Percentiles rank a stretch among this genome's conserved stretches.
Conservation (phyloP, 1,284 basidiomycete species). For the Pisolithus thermaeus region DNA sequence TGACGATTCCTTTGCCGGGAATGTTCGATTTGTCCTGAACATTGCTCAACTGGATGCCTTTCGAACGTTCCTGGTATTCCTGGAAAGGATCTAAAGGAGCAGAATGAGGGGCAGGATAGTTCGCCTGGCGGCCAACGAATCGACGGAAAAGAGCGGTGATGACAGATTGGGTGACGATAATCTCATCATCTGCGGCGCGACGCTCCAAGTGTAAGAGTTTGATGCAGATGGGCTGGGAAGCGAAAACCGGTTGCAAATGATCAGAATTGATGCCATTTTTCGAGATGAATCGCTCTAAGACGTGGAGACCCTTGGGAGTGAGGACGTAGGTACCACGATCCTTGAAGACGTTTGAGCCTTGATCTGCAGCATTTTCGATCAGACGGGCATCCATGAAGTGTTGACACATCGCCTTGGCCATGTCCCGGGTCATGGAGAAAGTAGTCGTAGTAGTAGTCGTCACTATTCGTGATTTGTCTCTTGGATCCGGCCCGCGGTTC, state of each 20-base stretch:
- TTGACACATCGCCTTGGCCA: slow-evolving; percentile 99
- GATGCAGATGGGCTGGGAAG: slow-evolving; percentile 94
- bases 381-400: slow-evolving; percentile 99
- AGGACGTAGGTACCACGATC: slow-evolving; percentile 94
- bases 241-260: slow-evolving; percentile 86
- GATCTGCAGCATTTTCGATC: slow-evolving; percentile 94
- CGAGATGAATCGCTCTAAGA: slow-evolving; percentile 97
- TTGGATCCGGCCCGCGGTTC: slow-evolving; percentile 95
- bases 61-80: slow-evolving; percentile 74
- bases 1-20: slow-evolving; percentile 37
- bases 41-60: slow-evolving; percentile 69
- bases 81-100: slow-evolving; percentile 59
- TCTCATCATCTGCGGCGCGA: slow-evolving; percentile 90
- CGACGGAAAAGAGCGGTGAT: slow-evolving; percentile 94
- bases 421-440: slow-evolving; percentile 98
- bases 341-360: slow-evolving; percentile 86
- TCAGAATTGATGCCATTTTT: slow-evolving; percentile 98
- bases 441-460: slow-evolving; percentile 99
- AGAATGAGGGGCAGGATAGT: slow-evolving; percentile 53
- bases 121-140: slow-evolving; percentile 84
- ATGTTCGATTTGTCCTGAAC: slow-evolving; percentile 54
- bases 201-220: slow-evolving; percentile 97
- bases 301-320: slow-evolving; percentile 97
- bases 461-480: slow-evolving; percentile 93
- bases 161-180: slow-evolving; percentile 91